A percentile compares a stretch with the other conserved stretches of the same genome.
Evolutionary conservation across 2,329 filamentous ascomycete genomes (phyloP).

Genomic region (Aspergillus caelatus): DNA sequence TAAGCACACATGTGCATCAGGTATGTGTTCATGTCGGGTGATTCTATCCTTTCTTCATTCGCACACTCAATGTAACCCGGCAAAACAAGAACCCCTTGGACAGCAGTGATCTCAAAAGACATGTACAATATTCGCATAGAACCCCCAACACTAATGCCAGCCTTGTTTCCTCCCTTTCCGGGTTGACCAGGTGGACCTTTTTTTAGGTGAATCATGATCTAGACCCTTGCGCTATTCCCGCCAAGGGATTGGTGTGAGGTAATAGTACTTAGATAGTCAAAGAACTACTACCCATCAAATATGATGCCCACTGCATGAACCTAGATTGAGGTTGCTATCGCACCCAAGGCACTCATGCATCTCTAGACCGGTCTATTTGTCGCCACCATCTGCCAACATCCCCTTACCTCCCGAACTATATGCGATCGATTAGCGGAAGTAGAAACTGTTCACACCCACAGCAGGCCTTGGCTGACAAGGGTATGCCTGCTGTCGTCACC

Average conservation of each 20-base stretch:
- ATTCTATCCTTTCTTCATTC: not conserved
- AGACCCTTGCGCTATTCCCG: not conserved
- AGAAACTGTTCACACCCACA: not conserved
- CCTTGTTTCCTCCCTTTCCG: not conserved
- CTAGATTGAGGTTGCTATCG: not conserved
- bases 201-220: not conserved
- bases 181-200: not conserved
- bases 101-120: not conserved
- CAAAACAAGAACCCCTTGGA: not conserved
- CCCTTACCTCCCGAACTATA: not conserved
- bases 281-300: not conserved
- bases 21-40: not conserved
- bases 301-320: not conserved
- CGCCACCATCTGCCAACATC: not conserved
- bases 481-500: not conserved
- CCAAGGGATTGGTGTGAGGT: not conserved
- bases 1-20: not conserved
- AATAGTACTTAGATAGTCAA: not conserved
- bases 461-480: not conserved
- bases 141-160: not conserved
- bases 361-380: conserved; percentile 1
- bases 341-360: not conserved
- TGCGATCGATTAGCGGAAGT: not conserved
- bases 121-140: not conserved
- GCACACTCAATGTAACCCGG: not conserved